Evolutionary conservation across 352 stramenopile genomes (phyloP).

Genomic region (Phytophthora kernoviae): DNA sequence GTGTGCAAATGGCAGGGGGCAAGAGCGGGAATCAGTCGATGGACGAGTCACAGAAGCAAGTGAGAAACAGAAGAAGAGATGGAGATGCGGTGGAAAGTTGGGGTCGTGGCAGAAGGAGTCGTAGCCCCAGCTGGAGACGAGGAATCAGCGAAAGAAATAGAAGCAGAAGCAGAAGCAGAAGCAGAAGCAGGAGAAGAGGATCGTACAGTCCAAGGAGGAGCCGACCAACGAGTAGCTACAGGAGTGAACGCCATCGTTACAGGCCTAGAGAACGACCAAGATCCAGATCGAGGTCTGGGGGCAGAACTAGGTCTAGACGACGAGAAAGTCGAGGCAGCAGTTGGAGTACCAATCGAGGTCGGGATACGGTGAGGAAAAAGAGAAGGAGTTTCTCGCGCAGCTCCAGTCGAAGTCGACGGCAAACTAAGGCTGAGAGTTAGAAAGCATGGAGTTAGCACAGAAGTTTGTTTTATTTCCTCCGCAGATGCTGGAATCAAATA

Average conservation of each 20-base stretch:
- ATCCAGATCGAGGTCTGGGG: constrained; percentile 14
- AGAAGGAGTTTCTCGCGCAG: constrained; percentile 13
- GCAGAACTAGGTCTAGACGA: constrained; percentile 19
- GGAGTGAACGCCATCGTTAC: neutral
- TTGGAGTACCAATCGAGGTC: constrained; percentile 20
- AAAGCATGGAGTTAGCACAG: neutral
- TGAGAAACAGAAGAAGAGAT: neutral
- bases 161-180: constrained; percentile 18
- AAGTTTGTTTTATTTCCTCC: too few species aligned
- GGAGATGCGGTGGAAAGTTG: neutral
- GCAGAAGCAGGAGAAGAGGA: neutral
- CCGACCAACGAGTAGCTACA: constrained; percentile 8
- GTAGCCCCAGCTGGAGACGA: constrained; percentile 9
- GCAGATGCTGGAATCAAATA: too few species aligned
- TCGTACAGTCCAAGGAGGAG: too few species aligned
- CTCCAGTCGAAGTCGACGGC: constrained; percentile 13
- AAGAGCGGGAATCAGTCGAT: constrained; percentile 31
- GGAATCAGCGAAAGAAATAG: neutral
- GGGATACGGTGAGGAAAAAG: constrained; percentile 6
- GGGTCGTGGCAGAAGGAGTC: constrained; percentile 5
- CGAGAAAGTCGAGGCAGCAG: constrained; percentile 9
- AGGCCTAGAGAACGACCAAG: constrained; percentile 11
- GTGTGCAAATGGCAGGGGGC: constrained; percentile 68
- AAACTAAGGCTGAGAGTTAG: neutral
- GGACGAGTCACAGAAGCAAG: constrained; percentile 2